Evolutionary conservation across 495 filamentous ascomycete genomes (phyloP), one percentile per base, ranked within the genome.

Genomic region (Podospora appendiculata): DNA sequence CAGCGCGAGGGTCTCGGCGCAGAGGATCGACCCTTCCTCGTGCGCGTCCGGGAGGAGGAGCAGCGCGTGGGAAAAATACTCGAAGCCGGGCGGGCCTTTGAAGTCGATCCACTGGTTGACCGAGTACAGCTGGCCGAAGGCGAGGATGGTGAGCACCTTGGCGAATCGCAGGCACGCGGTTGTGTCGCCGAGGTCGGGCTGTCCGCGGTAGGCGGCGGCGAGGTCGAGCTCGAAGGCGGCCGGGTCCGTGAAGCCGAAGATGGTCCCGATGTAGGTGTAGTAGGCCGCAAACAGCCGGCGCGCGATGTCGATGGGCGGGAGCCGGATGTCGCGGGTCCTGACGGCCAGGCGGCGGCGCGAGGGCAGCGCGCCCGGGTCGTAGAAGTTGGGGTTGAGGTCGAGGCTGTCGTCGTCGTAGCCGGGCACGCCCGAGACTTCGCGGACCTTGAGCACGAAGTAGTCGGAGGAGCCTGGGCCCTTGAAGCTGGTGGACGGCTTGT

Each of bases 91-190:
- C 0, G 75, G 73, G 1, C 72, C 74, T 14, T 71, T 67, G 53
- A 70, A 69, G 39, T 71, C 71, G 9, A 71, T 68, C 73, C 72
- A 76, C 43, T 76, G 71, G 51, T 79, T 77, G 40, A 77, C 66
- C 14, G 74, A 77, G 51, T 78, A 79, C 54, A 79, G 63, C 47
- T 78, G 65, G 6, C 76, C 76, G 58, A 77, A 77, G n/a, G 76
- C 74, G 17, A 78, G 69, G 34, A 76, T 66, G 19, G 74, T 55
- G 10, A 79, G 57, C 3, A 69, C 57, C 19, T 77, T 65, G 50
- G 62, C 62, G 54, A 58, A 62, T 10, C 51, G 48, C 0, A 65
- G 50, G 40, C 62, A 62, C 0, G 59, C 57, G 6, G 57, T 55
- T 35, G 50, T 60, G 45, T 65, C 59, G 32, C 67, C 49, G 17